Percentiles rank a stretch among this genome's conserved stretches.
Conservation (phyloP, 2,329 filamentous ascomycete species). For the Thelonectria olida region DNA sequence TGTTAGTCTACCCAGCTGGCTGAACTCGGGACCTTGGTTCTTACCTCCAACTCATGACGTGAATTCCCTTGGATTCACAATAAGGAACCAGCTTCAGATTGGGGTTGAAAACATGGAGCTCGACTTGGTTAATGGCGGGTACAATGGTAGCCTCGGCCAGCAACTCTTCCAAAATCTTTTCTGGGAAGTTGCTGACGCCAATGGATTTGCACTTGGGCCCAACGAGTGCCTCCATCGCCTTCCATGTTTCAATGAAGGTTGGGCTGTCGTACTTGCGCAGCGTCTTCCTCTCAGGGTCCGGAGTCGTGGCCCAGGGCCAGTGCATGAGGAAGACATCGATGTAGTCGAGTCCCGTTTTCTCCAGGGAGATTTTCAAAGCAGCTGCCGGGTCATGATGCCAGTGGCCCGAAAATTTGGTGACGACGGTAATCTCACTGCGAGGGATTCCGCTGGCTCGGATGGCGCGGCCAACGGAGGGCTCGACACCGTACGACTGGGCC, state of each 20-base stretch:
- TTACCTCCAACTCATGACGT: slow-evolving; percentile 18
- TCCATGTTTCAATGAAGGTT: slow-evolving; percentile 34
- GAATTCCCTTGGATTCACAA: slow-evolving; percentile 12
- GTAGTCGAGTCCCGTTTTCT: slow-evolving; percentile 42
- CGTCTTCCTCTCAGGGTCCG: slow-evolving; percentile 29
- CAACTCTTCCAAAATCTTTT: slow-evolving; percentile 8
- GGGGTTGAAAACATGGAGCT: slow-evolving; percentile 10
- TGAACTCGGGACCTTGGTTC: no score
- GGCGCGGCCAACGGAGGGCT: slow-evolving; percentile 43
- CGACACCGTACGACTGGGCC: slow-evolving; percentile 39
- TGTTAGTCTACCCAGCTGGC: no score
- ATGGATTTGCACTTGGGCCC: slow-evolving; percentile 14
- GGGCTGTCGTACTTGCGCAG: slow-evolving; percentile 37
- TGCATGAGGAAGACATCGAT: slow-evolving; percentile 45
- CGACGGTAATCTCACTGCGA: slow-evolving; percentile 44
- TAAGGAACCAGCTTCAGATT: slow-evolving; percentile 7
- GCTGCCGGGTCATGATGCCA: slow-evolving; percentile 42
- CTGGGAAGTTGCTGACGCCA: slow-evolving; percentile 16
- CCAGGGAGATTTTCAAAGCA: slow-evolving; percentile 42
- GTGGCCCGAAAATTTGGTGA: slow-evolving; percentile 45
- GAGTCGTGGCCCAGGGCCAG: slow-evolving; percentile 41
- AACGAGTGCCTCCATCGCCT: slow-evolving; percentile 7
- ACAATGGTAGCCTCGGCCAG: slow-evolving; percentile 1
- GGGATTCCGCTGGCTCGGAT: slow-evolving; percentile 45
- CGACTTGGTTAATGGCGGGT: slow-evolving; percentile 12